Percentiles rank a stretch among this genome's conserved stretches.
These are phyloP conservation scores for Naematelia aurantialba DNA, from an alignment of 768 basidiomycete species.

Conservation along the genomic window DNA sequence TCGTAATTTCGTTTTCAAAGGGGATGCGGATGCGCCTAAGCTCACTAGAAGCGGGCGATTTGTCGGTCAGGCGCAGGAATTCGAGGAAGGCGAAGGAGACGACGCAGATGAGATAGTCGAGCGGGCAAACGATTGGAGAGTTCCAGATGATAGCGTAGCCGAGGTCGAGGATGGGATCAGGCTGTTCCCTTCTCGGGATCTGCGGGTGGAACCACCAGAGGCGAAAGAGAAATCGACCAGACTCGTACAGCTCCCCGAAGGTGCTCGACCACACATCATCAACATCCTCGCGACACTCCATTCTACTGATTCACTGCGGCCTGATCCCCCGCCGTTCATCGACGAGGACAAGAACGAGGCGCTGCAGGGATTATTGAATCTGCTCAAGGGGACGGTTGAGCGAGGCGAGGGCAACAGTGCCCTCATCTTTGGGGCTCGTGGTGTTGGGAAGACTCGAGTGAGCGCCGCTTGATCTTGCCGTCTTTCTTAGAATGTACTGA, in stretches of 20 bases:
- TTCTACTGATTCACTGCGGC: conserved; percentile 3
- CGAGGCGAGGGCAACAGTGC: conserved; percentile 93
- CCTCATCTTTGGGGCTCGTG: conserved; percentile 75
- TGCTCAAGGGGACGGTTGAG: conserved; percentile 68
- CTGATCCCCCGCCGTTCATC: conserved; percentile 23
- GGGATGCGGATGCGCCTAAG: conserved; percentile 44
- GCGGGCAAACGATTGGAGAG: too few relatives aligned
- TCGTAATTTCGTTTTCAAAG: conserved; percentile 47
- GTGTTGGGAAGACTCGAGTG: conserved; percentile 80
- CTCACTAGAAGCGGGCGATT: conserved; percentile 42
- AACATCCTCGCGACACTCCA: conserved; percentile 23
- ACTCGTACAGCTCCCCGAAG: conserved; percentile 10
- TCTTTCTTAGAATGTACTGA: neutral
- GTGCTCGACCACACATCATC: conserved; percentile 18
- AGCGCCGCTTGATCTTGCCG: conserved; percentile 26
- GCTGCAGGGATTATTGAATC: conserved; percentile 58
- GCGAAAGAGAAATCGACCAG: neutral
- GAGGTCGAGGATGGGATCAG: neutral
- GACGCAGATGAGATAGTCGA: conserved; percentile 5
- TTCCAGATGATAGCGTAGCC: neutral
- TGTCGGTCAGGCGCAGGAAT: conserved; percentile 32
- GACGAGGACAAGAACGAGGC: conserved; percentile 52
- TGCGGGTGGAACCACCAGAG: too few relatives aligned
- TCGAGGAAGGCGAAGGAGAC: conserved; percentile 45
- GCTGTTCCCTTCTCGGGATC: neutral